Base-by-base conservation (phyloP, 2,329 filamentous ascomycete genomes). In the Neopestalotiopsis sp. region DNA sequence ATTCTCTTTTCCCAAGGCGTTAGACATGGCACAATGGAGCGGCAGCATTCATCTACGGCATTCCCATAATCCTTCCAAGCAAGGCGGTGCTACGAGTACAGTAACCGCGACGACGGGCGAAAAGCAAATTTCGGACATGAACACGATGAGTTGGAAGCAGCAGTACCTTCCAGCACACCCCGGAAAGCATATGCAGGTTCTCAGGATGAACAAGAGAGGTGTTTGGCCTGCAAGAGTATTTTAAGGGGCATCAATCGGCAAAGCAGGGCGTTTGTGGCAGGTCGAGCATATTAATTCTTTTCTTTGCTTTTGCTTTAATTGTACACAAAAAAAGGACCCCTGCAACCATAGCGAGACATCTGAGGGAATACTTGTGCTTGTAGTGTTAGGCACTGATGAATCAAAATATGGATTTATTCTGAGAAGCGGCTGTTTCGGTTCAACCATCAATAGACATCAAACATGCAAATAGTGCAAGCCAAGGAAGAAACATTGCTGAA, bases 41-140 rank as follows among this genome's bases (percentile, higher is more conserved):
- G n/a, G 59, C 30, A 62, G 30, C 59, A 62, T 62, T 59, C 57
- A 34, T 14, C 59, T 20, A 62, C n/a, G 14, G 59, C 59, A 62
- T 62, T 62, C 30, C 20, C 34, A 34, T 20, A 40, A 62, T 10
- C 32, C 30, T 38, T 62, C 9, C 28, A 40, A 7, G 32, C 12
- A 62, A 40, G 14, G 12, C 59, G 4, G 32, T 7, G 32, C 13
- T 62, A 32, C n/a, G 20, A 62, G 59, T 20, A 62, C 24, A 30
- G 30, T 59, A 34, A 30, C 24, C 24, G 30, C 34, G 13, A 38
- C 10, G 20, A 62, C 17, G 34, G 59, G 40, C 28, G n/a, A 62
- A 62, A 40, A 40, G 14, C 30, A 38, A n/a, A 34, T 3, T 62
- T 34, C 45, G 17, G 45, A 52, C 45, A 52, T 20, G 20, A 20